Evolutionary conservation across 176 grass and related monocot genomes (phyloP), one percentile per base, ranked within the genome.

Genomic region (Microstegium vimineum): DNA sequence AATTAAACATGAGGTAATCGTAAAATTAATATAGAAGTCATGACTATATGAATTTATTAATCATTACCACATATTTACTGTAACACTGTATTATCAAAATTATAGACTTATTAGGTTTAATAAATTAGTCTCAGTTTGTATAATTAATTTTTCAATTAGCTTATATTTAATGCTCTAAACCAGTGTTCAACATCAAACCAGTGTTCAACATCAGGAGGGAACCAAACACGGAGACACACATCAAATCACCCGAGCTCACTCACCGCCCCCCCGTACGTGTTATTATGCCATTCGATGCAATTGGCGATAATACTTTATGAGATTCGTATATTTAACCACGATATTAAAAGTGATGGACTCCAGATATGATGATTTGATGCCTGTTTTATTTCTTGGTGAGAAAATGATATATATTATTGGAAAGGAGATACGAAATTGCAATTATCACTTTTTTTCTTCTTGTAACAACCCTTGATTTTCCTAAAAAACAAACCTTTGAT

Each of bases 271-370:
- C 42, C 20, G 47, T 51, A 52, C 25, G 25, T 72, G 69, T 56
- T 64, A 11, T 66, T 60, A 84, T 38, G 36, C 68, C 68, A 79
- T 56, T 71, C 26, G 13, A 13, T 35, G 82, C 20, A 25, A 28
- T 30, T 51, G 4, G 34, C 0, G 1, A 59, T 2, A 5, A 32
- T 78, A n/a, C 70, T 89, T 75, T 75, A 15, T 20, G 37, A 35
- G 62, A 89, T 88, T 74, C 69, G 26, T 84, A 79, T 84, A 60
- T 79, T 46, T 79, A 86, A 43, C 43, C 22, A 80, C 30, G 7
- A 71, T 74, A 30, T 67, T 63, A 84, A 74, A 73, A 79, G 59
- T 33, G 27, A 71, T 56, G 42, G 42, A 43, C 40, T 37, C 6
- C 25, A 37, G 27, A 79, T 74, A 67, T 79, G 45, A 17, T 42